Percentiles rank a stretch among this genome's conserved stretches.
Conservation (phyloP, 2,329 filamentous ascomycete genomes). For the Nothopassalora personata region DNA sequence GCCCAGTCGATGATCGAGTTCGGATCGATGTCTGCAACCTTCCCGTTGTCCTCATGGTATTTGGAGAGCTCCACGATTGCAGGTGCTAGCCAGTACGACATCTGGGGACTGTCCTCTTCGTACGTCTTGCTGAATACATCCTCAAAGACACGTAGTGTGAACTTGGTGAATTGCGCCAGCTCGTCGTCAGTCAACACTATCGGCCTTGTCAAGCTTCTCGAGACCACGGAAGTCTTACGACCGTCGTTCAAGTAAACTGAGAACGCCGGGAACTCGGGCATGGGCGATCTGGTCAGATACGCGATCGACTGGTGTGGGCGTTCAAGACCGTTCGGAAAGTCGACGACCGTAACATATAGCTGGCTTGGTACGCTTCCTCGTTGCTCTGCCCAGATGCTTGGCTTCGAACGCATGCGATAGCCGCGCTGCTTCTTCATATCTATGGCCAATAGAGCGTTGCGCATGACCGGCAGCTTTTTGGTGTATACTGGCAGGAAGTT, state of each 20-base stretch:
- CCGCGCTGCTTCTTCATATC: conserved; percentile 66
- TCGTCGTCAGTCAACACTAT: conserved; percentile 42
- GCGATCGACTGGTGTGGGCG: conserved; percentile 59
- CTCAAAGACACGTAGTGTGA: conserved; percentile 70
- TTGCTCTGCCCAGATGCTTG: conserved; percentile 60
- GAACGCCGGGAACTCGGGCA: conserved; percentile 64
- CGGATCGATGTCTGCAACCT: conserved; percentile 1
- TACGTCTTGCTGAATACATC: conserved; percentile 90
- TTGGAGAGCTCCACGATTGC: conserved; percentile 4
- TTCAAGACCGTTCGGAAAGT: conserved; percentile 55
- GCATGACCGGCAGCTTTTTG: conserved; percentile 69
- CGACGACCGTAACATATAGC: conserved; percentile 60
- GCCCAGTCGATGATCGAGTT: conserved; percentile 56
- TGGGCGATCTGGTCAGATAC: conserved; percentile 60
- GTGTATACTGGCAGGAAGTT: conserved; percentile 68
- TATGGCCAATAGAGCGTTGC: conserved; percentile 82
- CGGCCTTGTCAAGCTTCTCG: conserved; percentile 38
- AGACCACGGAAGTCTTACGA: conserved; percentile 54
- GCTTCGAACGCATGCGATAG: conserved; percentile 77
- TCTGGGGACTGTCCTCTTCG: conserved; percentile 54
- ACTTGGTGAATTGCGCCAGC: conserved; percentile 57
- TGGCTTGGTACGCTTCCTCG: conserved; percentile 43
- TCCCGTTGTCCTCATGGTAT: background rate
- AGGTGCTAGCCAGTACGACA: conserved; percentile 83
- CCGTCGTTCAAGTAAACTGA: conserved; percentile 66